Percentiles rank a stretch among this genome's conserved stretches.
These are phyloP conservation scores for Macrolepiota albuminosa DNA, from an alignment of 768 basidiomycete species.

Conservation along the genomic window DNA sequence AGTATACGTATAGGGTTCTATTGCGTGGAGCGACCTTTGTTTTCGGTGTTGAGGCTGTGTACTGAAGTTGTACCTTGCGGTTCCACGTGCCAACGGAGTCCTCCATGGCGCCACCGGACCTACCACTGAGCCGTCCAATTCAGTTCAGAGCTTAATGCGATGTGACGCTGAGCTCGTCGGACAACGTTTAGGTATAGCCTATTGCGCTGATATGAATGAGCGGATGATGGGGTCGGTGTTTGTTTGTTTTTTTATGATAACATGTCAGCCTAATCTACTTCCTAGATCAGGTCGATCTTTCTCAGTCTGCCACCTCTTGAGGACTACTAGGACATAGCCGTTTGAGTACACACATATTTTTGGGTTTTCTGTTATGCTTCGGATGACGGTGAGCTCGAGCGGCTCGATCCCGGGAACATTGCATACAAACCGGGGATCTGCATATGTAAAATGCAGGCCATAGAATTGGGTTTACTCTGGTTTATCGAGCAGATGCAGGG, in stretches of 20 bases:
- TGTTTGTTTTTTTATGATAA: neutral
- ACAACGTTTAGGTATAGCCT: neutral
- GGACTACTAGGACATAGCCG: neutral
- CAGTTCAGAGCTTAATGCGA: neutral
- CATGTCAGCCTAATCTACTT: neutral
- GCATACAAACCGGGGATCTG: neutral
- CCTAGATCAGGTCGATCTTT: neutral
- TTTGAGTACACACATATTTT: conserved; percentile 1
- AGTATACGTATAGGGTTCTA: neutral
- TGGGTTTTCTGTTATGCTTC: neutral
- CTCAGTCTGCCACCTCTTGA: too few species aligned
- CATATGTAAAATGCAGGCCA: neutral
- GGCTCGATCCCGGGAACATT: neutral
- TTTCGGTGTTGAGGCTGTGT: neutral
- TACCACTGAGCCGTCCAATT: neutral
- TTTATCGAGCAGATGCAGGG: neutral
- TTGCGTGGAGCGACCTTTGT: neutral
- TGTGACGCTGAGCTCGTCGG: neutral
- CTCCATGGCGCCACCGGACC: neutral
- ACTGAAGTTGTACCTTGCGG: neutral
- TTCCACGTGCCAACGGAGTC: neutral
- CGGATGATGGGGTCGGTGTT: neutral
- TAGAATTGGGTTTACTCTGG: neutral
- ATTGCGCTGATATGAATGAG: neutral
- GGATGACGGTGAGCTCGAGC: neutral